Evolutionary conservation across 2,329 filamentous ascomycete genomes (phyloP).

Genomic region (Diplocarpon mali): DNA sequence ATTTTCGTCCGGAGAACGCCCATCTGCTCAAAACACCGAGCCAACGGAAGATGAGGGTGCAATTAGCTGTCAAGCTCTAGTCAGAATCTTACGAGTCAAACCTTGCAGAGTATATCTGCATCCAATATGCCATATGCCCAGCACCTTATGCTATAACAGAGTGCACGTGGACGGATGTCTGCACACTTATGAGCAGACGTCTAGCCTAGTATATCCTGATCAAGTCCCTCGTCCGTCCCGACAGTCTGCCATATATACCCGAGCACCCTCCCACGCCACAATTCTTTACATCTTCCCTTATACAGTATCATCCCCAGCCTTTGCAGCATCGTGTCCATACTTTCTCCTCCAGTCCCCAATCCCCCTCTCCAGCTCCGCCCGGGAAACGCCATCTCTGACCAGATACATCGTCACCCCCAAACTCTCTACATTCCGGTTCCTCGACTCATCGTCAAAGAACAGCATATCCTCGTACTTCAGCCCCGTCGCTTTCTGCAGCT

Average conservation of each 20-base stretch:
- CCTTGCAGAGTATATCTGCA: too few species aligned
- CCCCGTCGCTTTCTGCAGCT: slow-evolving; percentile 58
- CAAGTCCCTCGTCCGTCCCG: neutral
- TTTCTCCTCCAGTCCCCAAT: slow-evolving; percentile 72
- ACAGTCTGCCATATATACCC: neutral
- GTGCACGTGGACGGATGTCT: too few species aligned
- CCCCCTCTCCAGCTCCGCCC: slow-evolving; percentile 67
- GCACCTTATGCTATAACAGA: too few species aligned
- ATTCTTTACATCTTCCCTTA: neutral
- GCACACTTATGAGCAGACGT: too few species aligned
- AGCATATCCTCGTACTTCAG: slow-evolving; percentile 75
- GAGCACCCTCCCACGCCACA: slow-evolving; percentile 3
- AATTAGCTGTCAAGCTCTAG: too few species aligned
- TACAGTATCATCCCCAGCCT: neutral
- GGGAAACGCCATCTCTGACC: slow-evolving; percentile 67
- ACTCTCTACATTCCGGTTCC: slow-evolving; percentile 71
- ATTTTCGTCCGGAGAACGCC: too few species aligned
- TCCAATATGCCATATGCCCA: too few species aligned
- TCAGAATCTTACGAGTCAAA: too few species aligned
- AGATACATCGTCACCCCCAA: slow-evolving; percentile 62
- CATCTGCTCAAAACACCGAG: too few species aligned
- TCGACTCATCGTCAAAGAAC: slow-evolving; percentile 87
- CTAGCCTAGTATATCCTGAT: too few species aligned
- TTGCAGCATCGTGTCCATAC: slow-evolving; percentile 17
- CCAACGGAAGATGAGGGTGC: too few species aligned